phyloP scores from a whole-genome alignment of 2,329 filamentous ascomycete genomes.

The Ceratocystis cacaofunesta region DNA sequence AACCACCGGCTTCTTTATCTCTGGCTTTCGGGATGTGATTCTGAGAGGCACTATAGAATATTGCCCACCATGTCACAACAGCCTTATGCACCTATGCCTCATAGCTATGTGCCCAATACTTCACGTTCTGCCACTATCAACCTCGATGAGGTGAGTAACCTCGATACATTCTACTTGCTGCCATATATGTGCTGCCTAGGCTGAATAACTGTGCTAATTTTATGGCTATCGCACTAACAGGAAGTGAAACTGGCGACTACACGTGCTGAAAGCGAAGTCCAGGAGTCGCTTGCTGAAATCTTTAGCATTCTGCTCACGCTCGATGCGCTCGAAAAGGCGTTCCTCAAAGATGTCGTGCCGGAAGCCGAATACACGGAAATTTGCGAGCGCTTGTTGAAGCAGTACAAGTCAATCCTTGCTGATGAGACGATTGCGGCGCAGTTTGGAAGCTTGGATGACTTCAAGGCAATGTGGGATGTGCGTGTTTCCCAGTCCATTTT shows the following conservation, averaged over 20 bases:
- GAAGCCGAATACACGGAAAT: conserved; percentile 93
- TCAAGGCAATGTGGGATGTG: conserved; percentile 87
- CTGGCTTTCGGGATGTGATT: conserved; percentile 10
- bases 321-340: conserved; percentile 90
- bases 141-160: conserved; percentile 59
- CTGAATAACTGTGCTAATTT: not conserved
- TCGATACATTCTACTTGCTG: conserved; percentile 2
- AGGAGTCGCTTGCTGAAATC: conserved; percentile 90
- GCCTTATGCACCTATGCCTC: conserved; percentile 76
- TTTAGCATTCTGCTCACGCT: conserved; percentile 96
- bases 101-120: conserved; percentile 79
- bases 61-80: conserved; percentile 36
- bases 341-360: conserved; percentile 83
- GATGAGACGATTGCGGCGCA: conserved; percentile 82
- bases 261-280: conserved; percentile 76
- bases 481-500: conserved; percentile 24
- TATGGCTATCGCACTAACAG: conserved; percentile 30
- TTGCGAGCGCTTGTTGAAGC: conserved; percentile 81
- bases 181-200: not conserved
- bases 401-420: conserved; percentile 87
- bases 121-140: conserved; percentile 79
- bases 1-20: not conserved
- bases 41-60: not conserved
- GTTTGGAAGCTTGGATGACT: conserved; percentile 77
- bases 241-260: conserved; percentile 87